Base-by-base conservation (phyloP, 805 yeast genomes). In the Candida chilensis region DNA sequence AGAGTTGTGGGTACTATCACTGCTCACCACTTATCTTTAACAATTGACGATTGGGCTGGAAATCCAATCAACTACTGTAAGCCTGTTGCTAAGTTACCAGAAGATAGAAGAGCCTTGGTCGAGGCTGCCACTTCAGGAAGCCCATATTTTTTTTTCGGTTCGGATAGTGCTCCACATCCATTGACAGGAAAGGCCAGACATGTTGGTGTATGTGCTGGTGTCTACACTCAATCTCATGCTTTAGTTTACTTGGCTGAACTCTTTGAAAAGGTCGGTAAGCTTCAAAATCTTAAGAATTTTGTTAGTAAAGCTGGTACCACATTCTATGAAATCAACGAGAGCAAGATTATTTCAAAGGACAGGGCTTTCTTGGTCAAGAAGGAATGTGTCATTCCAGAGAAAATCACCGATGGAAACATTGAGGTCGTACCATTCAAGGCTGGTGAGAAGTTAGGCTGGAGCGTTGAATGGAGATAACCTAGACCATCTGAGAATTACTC, bases 161-260 rank as follows among this genome's bases (percentile, higher is more conserved):
- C 96, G 2, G 99, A 92, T 53, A 85, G 96, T 15, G 99, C 99
- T 18, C 99, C 98, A 16, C 98, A 92, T 52, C 94, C 96, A 5
- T 47, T 84, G 16, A 71, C 72, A 38, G 77, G 77, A 36, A 94
- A 94, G 55, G 66, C 84, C 16, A 78, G 70, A 37, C 86, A 75
- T 41, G 60, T 65, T 21, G 90, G 88, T 15, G 96, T 90, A 12
- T 86, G 96, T 46, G 99, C 99, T n/a, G 99, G 99, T 47, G 96
- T 92, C 6, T 92, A 72, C 57, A 84, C 97, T 2, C 98, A 92
- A 54, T 71, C 84, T 15, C 73, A 73, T 42, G 95, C 82, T 2
- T 54, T 92, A 13, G 65, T 87, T 6, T 92, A 90, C 40, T 59
- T 92, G 17, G 96, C 97, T 3, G 81, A 88, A 52, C 73, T 83